phyloP scores from a whole-genome alignment of 306 rosid genomes.

The Cyamopsis tetragonoloba region DNA sequence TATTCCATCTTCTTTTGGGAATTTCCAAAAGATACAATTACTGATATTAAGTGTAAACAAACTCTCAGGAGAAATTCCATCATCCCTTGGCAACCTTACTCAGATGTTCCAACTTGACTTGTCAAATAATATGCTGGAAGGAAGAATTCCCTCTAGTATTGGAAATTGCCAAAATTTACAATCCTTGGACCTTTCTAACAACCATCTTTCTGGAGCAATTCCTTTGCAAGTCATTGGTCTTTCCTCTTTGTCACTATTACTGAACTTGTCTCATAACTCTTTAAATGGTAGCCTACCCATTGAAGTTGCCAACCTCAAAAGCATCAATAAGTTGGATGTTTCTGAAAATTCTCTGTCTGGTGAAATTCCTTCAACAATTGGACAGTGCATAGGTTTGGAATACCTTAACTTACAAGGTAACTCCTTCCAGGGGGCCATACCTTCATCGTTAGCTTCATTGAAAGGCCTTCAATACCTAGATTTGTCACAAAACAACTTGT shows the following conservation, averaged over 20 bases:
- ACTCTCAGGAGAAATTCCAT: constrained; percentile 37
- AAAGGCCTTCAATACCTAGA: constrained; percentile 25
- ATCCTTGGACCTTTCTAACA: constrained; percentile 19
- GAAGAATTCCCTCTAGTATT: constrained; percentile 35
- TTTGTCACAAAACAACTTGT: constrained; percentile 25
- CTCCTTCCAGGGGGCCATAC: constrained; percentile 24
- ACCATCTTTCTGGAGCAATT: constrained; percentile 24
- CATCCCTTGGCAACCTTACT: constrained; percentile 39
- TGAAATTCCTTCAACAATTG: constrained; percentile 38
- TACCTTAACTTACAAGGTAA: constrained; percentile 26
- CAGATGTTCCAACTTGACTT: constrained; percentile 20
- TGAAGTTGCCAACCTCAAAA: constrained; percentile 23
- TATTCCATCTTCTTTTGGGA: constrained; percentile 36
- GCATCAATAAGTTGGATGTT: neutral
- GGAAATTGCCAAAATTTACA: constrained; percentile 28
- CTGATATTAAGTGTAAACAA: constrained; percentile 19
- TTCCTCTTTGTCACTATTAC: constrained; percentile 3
- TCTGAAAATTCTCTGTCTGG: constrained; percentile 30
- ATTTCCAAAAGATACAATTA: constrained; percentile 20
- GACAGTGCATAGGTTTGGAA: constrained; percentile 27
- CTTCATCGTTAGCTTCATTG: constrained; percentile 34
- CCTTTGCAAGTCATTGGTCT: constrained; percentile 27
- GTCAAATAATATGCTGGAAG: constrained; percentile 31
- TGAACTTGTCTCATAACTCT: constrained; percentile 31
- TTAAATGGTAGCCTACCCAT: constrained; percentile 29